These are phyloP conservation scores for Calonectria hongkongensis DNA, from an alignment of 2,329 filamentous ascomycete species.

Conservation along the genomic window DNA sequence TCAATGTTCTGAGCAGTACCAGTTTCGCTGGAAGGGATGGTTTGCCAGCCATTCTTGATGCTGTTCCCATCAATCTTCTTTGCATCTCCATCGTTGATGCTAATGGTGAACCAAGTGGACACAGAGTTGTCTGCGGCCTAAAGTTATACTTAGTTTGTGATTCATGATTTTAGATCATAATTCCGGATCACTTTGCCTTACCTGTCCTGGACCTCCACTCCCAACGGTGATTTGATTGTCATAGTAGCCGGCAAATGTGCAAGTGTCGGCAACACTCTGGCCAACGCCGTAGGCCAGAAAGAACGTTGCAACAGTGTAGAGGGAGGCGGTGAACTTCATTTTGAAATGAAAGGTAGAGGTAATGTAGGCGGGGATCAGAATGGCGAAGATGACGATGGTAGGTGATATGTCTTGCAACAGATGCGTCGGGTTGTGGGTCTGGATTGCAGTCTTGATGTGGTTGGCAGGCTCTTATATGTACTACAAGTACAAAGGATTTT, in stretches of 20 bases:
- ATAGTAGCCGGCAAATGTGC: not conserved
- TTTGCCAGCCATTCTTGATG: slow-evolving; percentile 17
- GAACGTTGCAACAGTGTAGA: not conserved
- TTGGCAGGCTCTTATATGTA: too few species aligned
- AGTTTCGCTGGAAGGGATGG: not conserved
- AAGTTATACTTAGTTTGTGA: too few species aligned
- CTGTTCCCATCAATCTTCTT: slow-evolving; percentile 2
- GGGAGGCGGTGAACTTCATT: not conserved
- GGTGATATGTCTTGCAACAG: too few species aligned
- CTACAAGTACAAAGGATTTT: too few species aligned
- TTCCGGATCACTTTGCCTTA: not conserved
- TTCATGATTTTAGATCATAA: not conserved
- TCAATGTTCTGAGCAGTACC: slow-evolving; percentile 13
- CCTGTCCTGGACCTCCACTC: not conserved
- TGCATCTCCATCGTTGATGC: not conserved
- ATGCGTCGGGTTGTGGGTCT: too few species aligned
- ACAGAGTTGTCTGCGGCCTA: not conserved
- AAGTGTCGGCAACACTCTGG: not conserved
- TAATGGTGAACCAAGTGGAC: not conserved
- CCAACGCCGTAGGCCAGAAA: not conserved
- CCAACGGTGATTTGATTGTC: slow-evolving; percentile 10
- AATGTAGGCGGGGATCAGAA: not conserved
- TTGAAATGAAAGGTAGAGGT: not conserved
- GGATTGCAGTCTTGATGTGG: too few species aligned
- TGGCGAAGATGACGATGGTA: not conserved